Evolutionary conservation across 2,329 filamentous ascomycete genomes (phyloP).

Genomic region (Aspergillus awamori): DNA sequence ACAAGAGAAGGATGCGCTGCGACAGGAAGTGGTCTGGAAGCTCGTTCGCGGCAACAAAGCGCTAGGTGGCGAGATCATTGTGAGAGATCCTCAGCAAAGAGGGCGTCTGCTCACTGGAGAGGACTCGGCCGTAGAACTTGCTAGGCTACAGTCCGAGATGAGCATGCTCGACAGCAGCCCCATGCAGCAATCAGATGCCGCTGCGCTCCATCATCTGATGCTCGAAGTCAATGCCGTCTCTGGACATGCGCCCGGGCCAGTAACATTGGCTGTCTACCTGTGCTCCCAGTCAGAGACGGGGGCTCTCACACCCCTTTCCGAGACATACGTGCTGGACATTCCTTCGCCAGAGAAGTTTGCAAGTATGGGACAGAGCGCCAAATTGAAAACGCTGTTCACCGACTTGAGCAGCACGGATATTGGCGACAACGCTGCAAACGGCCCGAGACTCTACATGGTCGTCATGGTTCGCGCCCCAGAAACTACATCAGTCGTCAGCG

Average conservation of each 20-base stretch:
- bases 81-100: constrained; percentile 80
- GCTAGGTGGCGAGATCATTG: constrained; percentile 90
- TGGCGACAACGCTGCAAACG: constrained; percentile 62
- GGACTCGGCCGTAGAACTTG: constrained; percentile 89
- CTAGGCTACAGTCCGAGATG: constrained; percentile 92
- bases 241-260: constrained; percentile 73
- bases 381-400: constrained; percentile 82
- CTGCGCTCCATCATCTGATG: constrained; percentile 76
- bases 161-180: constrained; percentile 86
- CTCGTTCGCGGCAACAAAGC: constrained; percentile 92
- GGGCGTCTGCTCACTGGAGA: constrained; percentile 88
- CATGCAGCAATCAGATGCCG: constrained; percentile 65
- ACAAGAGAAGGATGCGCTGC: constrained; percentile 76
- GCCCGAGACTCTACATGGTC: constrained; percentile 78
- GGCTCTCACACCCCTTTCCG: constrained; percentile 70
- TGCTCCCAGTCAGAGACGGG: constrained; percentile 70
- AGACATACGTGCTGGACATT: constrained; percentile 79
- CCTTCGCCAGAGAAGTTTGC: constrained; percentile 72
- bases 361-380: constrained; percentile 64
- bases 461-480: constrained; percentile 73
- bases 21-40: constrained; percentile 94
- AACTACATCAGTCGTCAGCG: constrained; percentile 35
- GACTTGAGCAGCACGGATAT: constrained; percentile 79
- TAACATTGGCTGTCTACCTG: constrained; percentile 75
- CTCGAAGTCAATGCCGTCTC: constrained; percentile 83